Evolutionary conservation across 2,329 filamentous ascomycete species (phyloP).

Genomic region (Phaeosphaeriaceae sp.): DNA sequence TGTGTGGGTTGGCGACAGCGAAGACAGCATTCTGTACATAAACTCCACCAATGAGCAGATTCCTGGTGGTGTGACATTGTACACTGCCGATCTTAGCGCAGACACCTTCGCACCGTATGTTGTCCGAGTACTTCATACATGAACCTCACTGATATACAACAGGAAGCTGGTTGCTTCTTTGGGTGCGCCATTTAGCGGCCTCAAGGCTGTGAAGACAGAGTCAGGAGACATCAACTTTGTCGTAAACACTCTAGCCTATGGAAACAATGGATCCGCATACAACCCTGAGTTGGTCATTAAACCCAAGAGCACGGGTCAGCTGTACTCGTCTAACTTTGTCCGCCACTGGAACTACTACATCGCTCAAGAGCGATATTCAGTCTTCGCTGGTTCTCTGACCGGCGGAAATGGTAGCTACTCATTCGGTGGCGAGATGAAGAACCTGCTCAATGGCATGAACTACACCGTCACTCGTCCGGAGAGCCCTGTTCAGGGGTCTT

Average conservation of each 20-base stretch:
- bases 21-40: constrained; percentile 69
- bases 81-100: constrained; percentile 40
- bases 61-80: constrained; percentile 44
- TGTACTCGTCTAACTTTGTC: constrained; percentile 78
- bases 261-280: constrained; percentile 71
- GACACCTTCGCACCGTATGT: constrained; percentile 36
- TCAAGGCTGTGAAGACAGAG: constrained; percentile 55
- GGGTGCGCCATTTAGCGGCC: constrained; percentile 57
- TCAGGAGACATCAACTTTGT: constrained; percentile 56
- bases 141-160: neutral
- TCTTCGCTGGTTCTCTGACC: constrained; percentile 74
- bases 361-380: constrained; percentile 71
- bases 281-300: constrained; percentile 68
- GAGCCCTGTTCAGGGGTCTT: constrained; percentile 73
- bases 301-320: constrained; percentile 68
- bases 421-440: constrained; percentile 43
- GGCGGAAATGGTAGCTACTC: constrained; percentile 41
- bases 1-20: constrained; percentile 42
- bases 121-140: neutral
- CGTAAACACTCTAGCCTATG: constrained; percentile 67
- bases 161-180: constrained; percentile 48
- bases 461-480: constrained; percentile 62
- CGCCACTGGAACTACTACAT: constrained; percentile 84
- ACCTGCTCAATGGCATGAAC: constrained; percentile 70
- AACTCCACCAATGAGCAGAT: constrained; percentile 67